Evolutionary conservation across 192 early-diverging fungal species (phyloP), one percentile per base, ranked within the genome.

Genomic region (Linnemannia zychae): DNA sequence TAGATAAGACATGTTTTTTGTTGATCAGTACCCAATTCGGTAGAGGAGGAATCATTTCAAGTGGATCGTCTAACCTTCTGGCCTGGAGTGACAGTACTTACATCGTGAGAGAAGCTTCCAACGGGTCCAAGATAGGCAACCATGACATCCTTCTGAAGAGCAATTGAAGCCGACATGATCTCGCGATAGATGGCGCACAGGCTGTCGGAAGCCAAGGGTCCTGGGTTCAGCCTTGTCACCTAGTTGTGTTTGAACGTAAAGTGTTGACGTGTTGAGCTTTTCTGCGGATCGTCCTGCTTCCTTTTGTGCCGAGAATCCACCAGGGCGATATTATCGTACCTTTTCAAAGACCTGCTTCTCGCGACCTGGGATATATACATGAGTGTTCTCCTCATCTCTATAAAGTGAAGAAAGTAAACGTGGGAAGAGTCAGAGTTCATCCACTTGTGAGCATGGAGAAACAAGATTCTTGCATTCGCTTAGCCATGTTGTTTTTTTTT

Each of bases 61-160:
- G n/a, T n/a, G n/a, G n/a, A n/a, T n/a, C n/a, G n/a, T n/a, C n/a
- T n/a, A n/a, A n/a, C n/a, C n/a, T n/a, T n/a, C n/a, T n/a, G n/a
- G 37, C n/a, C 1, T 67, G 57, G 22, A 12, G 24, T 44, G 40
- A 44, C 40, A 57, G 31, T 40, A 34, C 69, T 79, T 65, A 94
- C 96, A 78, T 99, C 95, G 85, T 98, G 94, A 15, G 97, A 94
- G 88, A 96, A 97, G 12, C 97, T 95, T 46, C 97, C 98, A 7
- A 92, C 87, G 0, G 98, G 97, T 4, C 98, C 98, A 20, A 99
- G 92, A 77, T 96, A 99, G 22, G 95, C 96, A 18, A 99, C 93
- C 9, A 94, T 91, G 28, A 95, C 92, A 36, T 96, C 91, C 44
- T 93, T 91, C 82, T 97, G 96, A 31, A 96, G 90, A 22, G 95